Evolutionary conservation across 148 eudicot genomes (phyloP).

Genomic region (Fagopyrum homotropicum): DNA sequence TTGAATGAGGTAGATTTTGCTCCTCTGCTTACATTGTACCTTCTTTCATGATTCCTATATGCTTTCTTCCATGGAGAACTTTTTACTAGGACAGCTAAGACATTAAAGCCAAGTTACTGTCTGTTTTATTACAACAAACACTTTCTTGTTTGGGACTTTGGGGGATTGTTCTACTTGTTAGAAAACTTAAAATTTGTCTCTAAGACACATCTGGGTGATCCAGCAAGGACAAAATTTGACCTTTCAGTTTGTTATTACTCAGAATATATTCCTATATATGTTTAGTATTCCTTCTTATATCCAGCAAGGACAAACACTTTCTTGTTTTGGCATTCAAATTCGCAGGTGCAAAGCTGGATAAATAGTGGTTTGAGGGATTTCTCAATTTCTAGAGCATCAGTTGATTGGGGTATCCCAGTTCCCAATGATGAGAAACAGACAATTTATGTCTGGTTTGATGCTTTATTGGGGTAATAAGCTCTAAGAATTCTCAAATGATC

Average conservation of each 20-base stretch:
- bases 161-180: not conserved
- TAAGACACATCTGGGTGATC: not conserved
- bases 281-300: constrained; percentile 1
- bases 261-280: not conserved
- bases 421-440: constrained; percentile 38
- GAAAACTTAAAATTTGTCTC: not conserved
- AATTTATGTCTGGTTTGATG: constrained; percentile 71
- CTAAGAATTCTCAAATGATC: not conserved
- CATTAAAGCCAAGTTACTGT: not conserved
- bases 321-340: constrained; percentile 2
- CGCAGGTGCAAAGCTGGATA: constrained; percentile 43
- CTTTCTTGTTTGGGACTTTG: not conserved
- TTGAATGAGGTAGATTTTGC: constrained; percentile 62
- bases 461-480: constrained; percentile 47
- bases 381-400: constrained; percentile 43
- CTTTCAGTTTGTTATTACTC: not conserved
- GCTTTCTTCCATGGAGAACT: not conserved
- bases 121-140: not conserved
- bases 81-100: not conserved
- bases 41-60: not conserved
- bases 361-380: constrained; percentile 39
- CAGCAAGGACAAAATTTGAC: not conserved
- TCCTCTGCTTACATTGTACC: constrained; percentile 8
- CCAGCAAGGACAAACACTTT: not conserved
- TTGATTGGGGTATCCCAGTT: constrained; percentile 46